Evolutionary conservation across 2,329 filamentous ascomycete species (phyloP), one percentile per base, ranked within the genome.

Genomic region (Chalara sp.): DNA sequence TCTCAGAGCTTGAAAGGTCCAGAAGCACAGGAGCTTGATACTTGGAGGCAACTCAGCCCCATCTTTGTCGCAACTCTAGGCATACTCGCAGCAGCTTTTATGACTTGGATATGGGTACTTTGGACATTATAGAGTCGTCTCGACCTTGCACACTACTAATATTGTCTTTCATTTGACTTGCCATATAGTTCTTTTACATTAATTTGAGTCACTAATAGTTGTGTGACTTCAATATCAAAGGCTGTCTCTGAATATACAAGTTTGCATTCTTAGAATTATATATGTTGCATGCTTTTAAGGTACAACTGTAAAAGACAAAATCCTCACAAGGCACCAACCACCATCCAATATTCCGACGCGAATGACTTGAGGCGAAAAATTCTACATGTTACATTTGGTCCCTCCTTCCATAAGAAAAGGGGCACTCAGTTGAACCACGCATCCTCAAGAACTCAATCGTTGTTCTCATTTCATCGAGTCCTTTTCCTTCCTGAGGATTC

Each of bases 401-500:
- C 13, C 13, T 39, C 35, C 35, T 13, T 39, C 35, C 35, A 13
- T 39, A 13, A 39, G 35, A 39, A 13, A 39, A 39, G 13, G 35
- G 35, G 35, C 35, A 39, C 35, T 13, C 3, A 3, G 35, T 13
- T 13, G 35, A 39, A 6, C 50, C 46, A 35, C 50, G 40, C 11
- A 51, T 32, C 35, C 46, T 48, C 47, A 55, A 43, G 45, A 54
- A 53, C 42, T 55, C 51, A 13, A 55, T 33, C 28, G 48, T 54
- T 12, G 48, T 21, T 30, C 40, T 44, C 53, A 55, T 55, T 40
- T 55, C 53, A 28, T 40, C 35, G 12, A 46, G 8, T 28, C 53
- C 53, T 29, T 45, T 53, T 13, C 53, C 53, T 50, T 55, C 47
- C 47, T 55, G 53, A 1, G 53, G 53, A n/a, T 54, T 39, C n/a